Base-by-base conservation (phyloP, 2,329 filamentous ascomycete genomes). In the Neoscytalidium dimidiatum region DNA sequence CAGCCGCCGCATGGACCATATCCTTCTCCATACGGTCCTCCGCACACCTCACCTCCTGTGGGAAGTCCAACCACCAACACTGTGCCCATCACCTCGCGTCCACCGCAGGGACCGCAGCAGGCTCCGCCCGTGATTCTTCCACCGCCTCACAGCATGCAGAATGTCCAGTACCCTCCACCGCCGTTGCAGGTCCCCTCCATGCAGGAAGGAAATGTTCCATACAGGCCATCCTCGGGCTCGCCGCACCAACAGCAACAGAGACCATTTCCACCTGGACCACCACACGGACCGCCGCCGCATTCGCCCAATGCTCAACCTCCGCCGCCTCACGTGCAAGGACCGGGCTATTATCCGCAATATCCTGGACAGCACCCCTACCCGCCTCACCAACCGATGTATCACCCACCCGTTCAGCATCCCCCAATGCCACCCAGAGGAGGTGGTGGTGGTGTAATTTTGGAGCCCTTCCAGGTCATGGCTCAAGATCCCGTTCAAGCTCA, bases 401-500 rank as follows among this genome's bases (percentile, higher is more conserved):
- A 77, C 35, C 77, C 76, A 35, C 75, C 77, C 14, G 75, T 76
- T 44, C 79, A 80, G 23, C 69, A 70, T 49, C 41, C 51, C 19
- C 51, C 53, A 41, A 29, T 62, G 58, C 51, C 51, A 17, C 52
- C 51, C 17, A 41, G 38, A 17, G 49, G 52, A 38, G 48, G 48
- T 13, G 53, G 46, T 58, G 75, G 80, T 56, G 81, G 80, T 17
- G 78, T 79, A 66, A 81, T 82, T 77, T 73, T 83, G 38, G 80
- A 80, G 52, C 80, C 81, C 4, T 83, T 83, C 68, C 79, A 81
- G 63, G 78, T 82, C 13, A 73, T 75, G n/a, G 76, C 77, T 8
- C 80, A 83, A 66, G 79, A 80, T 56, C 78, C 77, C 4, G 77
- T 72, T 53, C 73, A 72, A 66, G 72, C 74, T 11, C 74, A 77